These are phyloP conservation scores for Nakazawaea molendinolei DNA, from an alignment of 805 yeast species.

Conservation along the genomic window DNA sequence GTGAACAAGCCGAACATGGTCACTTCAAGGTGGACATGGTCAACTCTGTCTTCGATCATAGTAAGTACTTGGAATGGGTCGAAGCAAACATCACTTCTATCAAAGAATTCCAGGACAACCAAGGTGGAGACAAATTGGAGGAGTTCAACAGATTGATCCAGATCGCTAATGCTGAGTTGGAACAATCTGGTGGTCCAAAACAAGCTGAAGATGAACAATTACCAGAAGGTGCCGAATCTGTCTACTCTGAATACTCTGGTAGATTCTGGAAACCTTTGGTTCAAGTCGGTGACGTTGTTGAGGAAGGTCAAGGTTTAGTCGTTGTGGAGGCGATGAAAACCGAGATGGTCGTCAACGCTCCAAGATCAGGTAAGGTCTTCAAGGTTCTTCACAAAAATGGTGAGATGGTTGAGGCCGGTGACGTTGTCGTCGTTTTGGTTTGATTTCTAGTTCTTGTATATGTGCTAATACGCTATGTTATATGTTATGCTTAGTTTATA, in stretches of 20 bases:
- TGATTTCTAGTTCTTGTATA: no score
- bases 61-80: conserved; percentile 72
- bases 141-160: conserved; percentile 83
- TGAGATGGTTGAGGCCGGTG: conserved; percentile 97
- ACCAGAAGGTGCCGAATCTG: conserved; percentile 74
- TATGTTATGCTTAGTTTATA: no score
- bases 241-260: conserved; percentile 94
- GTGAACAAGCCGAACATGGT: conserved; percentile 77
- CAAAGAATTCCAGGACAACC: conserved; percentile 55
- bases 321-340: conserved; percentile 99
- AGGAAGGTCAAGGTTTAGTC: conserved; percentile 70
- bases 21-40: conserved; percentile 66
- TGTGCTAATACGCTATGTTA: no score
- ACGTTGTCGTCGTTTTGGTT: conserved; percentile 80
- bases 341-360: conserved; percentile 82
- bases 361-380: conserved; percentile 62
- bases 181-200: conserved; percentile 40
- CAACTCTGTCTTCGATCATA: conserved; percentile 78
- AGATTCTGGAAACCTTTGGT: conserved; percentile 93
- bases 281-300: conserved; percentile 67
- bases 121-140: conserved; percentile 75
- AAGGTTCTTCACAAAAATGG: conserved; percentile 79
- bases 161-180: conserved; percentile 70
- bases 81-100: conserved; percentile 68
- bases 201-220: conserved; percentile 46